Conservation (phyloP, 2,329 filamentous ascomycete genomes). For the Venturia nashicola region DNA sequence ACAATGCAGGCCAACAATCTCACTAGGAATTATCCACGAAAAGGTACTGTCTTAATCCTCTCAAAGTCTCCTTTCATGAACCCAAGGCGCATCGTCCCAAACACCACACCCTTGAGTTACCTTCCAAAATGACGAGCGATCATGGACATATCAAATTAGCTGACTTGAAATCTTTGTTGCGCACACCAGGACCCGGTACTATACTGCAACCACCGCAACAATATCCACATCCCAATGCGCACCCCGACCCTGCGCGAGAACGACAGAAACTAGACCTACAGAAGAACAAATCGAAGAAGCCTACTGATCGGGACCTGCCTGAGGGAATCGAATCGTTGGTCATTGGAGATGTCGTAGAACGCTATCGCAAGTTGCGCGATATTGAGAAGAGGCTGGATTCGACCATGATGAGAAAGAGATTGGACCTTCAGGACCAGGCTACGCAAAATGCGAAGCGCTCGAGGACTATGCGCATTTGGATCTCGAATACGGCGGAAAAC, state of each 20-base stretch:
- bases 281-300: conserved; percentile 74
- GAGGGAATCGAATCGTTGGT: conserved; percentile 72
- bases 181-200: conserved; percentile 16
- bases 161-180: conserved; percentile 35
- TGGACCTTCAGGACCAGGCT: conserved; percentile 78
- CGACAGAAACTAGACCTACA: conserved; percentile 51
- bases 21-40: conserved; percentile 1
- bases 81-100: not conserved
- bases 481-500: conserved; percentile 87
- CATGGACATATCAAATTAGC: conserved; percentile 27
- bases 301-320: conserved; percentile 88
- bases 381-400: conserved; percentile 82
- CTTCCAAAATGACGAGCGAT: not conserved
- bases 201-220: not conserved
- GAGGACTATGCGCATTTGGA: conserved; percentile 82
- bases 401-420: conserved; percentile 82
- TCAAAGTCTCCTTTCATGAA: not conserved
- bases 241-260: conserved; percentile 35
- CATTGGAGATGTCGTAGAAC: conserved; percentile 67
- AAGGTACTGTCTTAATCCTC: not conserved
- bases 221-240: conserved; percentile 18
- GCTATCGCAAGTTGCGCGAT: conserved; percentile 76
- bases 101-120: not conserved
- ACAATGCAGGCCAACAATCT: conserved; percentile 1
- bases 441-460: conserved; percentile 65